Evolutionary conservation across 2,329 filamentous ascomycete genomes (phyloP).

Genomic region (Colletotrichum truncatum): DNA sequence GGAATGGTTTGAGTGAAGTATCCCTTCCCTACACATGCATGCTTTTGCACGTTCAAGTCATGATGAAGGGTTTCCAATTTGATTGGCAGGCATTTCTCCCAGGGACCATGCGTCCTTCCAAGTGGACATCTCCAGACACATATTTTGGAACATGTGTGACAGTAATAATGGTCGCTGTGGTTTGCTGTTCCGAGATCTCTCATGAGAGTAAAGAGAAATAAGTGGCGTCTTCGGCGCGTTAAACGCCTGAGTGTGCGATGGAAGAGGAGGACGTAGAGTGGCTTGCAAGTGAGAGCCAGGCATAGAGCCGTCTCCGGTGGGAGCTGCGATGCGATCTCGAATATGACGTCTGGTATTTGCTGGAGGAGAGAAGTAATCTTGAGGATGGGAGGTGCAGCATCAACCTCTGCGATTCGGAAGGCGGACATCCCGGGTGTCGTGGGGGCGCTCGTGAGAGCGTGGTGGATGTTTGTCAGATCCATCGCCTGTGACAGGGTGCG

Average conservation of each 20-base stretch:
- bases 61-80: not conserved
- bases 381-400: not conserved
- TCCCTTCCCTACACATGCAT: not conserved
- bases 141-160: conserved; percentile 8
- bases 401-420: not conserved
- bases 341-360: conserved; percentile 14
- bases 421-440: not conserved
- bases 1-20: not conserved
- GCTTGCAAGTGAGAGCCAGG: conserved; percentile 18
- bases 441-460: not conserved
- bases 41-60: not conserved
- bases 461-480: not conserved
- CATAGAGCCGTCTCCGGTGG: conserved; percentile 17
- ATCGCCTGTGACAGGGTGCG: not conserved
- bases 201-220: conserved; percentile 16
- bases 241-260: not conserved
- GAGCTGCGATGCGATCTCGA: conserved; percentile 25
- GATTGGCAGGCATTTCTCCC: not conserved
- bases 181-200: not conserved
- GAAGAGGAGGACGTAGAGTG: conserved; percentile 19
- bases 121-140: not conserved
- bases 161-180: conserved; percentile 2
- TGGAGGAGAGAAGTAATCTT: conserved; percentile 1
- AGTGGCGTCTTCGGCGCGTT: not conserved
- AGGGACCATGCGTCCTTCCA: not conserved